phyloP scores from a whole-genome alignment of 2,329 filamentous ascomycete species.

The Aspergillus sp. region DNA sequence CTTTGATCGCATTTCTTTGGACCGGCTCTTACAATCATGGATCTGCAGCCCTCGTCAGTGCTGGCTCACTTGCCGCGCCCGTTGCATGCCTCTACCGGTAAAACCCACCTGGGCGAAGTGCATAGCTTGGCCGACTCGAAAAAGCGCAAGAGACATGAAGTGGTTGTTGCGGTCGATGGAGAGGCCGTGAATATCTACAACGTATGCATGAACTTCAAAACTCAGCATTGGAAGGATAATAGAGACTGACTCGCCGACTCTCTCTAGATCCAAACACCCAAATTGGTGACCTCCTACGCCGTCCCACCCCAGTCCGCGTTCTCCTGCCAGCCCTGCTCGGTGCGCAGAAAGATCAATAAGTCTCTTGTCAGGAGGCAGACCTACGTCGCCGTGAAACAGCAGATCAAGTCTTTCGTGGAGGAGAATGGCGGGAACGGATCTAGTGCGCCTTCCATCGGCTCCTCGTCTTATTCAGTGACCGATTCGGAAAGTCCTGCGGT shows the following conservation, averaged over 20 bases:
- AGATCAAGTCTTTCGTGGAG: slow-evolving; percentile 58
- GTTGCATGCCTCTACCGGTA: slow-evolving; percentile 42
- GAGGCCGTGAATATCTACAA: slow-evolving; percentile 65
- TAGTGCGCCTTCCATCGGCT: slow-evolving; percentile 39
- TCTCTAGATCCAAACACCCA: slow-evolving; percentile 60
- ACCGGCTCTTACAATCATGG: slow-evolving; percentile 34
- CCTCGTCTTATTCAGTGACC: slow-evolving; percentile 40
- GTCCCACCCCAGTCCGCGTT: slow-evolving; percentile 62
- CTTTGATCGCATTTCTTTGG: slow-evolving; percentile 3
- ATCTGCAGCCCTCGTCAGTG: slow-evolving; percentile 46
- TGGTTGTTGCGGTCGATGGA: slow-evolving; percentile 61
- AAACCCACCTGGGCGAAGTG: slow-evolving; percentile 49
- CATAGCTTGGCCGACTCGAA: slow-evolving; percentile 56
- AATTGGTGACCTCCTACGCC: slow-evolving; percentile 61
- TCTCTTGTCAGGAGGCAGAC: slow-evolving; percentile 55
- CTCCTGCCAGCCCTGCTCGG: slow-evolving; percentile 59
- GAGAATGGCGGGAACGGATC: slow-evolving; percentile 39
- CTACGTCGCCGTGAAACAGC: slow-evolving; percentile 54
- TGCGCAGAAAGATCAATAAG: slow-evolving; percentile 54
- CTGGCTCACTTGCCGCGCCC: slow-evolving; percentile 50
- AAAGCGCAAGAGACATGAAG: slow-evolving; percentile 64
- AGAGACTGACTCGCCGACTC: slow-evolving; percentile 10
- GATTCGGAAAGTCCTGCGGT: slow-evolving; percentile 41
- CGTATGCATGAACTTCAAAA: slow-evolving; percentile 41
- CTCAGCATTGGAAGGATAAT: neutral